Evolutionary conservation across 176 grass and related monocot genomes (phyloP), one percentile per base, ranked within the genome.

Genomic region (Juncus effusus): DNA sequence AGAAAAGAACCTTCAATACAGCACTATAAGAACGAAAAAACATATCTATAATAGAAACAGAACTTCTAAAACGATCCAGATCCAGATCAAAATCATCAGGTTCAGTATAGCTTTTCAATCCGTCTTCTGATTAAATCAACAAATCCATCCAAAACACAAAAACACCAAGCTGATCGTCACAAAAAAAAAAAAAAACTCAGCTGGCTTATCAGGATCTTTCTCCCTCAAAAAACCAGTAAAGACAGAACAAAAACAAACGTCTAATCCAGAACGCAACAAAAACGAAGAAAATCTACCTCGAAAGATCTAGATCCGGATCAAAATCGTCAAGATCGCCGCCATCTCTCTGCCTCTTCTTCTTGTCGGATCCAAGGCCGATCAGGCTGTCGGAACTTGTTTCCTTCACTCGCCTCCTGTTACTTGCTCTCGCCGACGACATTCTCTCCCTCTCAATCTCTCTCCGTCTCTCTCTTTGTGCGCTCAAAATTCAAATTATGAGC

Each of bases 221-320:
- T 6, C 6, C 4, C 6, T 6, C 6, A 47, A 47, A 47, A 5
- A 1, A 47, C 44, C 44, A 47, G 1, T 9, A 47, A 47, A 47
- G 9, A 47, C 9, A 47, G 44, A 9, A 47, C 1, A 47, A 47
- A 6, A 6, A 9, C 44, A 45, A n/a, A n/a, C n/a, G n/a, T 45
- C 42, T 3, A 45, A 45, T 45, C 7, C 42, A 58, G 16, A 40
- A 16, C 1, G 42, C 8, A 56, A 44, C 9, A 38, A 36, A 15
- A 39, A 3, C 35, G 7, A 1, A 52, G 42, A 67, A 67, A 10
- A 4, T 53, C 4, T 42, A 71, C 67, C 53, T 59, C 51, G 67
- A 71, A 55, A 71, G 54, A 42, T 71, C 67, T 1, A 71, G 67
- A 44, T 71, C 67, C 19, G 67, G 53, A 71, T 71, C 67, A 42